Evolutionary conservation across 805 yeast species (phyloP).

Genomic region (Scheffersomyces coipomensis): DNA sequence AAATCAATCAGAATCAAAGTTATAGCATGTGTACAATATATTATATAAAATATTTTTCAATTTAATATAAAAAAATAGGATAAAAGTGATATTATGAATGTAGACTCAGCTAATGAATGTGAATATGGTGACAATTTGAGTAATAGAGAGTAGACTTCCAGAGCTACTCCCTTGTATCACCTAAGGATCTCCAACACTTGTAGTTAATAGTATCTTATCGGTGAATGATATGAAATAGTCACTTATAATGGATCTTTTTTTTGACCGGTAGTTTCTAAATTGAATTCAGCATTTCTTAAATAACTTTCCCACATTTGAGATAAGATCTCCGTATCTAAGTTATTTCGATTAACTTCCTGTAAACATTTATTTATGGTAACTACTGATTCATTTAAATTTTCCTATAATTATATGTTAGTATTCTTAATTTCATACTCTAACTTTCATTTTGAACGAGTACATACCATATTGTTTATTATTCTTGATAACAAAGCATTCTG

Average conservation of each 20-base stretch:
- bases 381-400: conserved; percentile 70
- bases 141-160: too few species aligned
- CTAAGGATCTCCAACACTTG: too few species aligned
- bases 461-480: conserved; percentile 71
- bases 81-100: too few species aligned
- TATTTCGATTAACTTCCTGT: conserved; percentile 60
- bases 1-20: too few species aligned
- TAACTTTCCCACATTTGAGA: conserved; percentile 81
- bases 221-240: too few species aligned
- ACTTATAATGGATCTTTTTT: conserved; percentile 53
- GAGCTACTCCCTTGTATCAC: too few species aligned
- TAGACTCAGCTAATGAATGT: neutral
- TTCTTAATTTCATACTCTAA: neutral
- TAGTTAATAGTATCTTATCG: too few species aligned
- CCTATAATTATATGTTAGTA: conserved; percentile 33
- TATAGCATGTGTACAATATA: too few species aligned
- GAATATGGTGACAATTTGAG: too few species aligned
- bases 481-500: conserved; percentile 75
- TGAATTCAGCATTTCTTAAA: conserved; percentile 66
- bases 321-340: conserved; percentile 67
- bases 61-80: too few species aligned
- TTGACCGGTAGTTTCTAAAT: conserved; percentile 64
- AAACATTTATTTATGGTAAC: conserved; percentile 60
- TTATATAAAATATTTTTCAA: too few species aligned
- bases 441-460: conserved; percentile 35